Evolutionary conservation across 2,329 filamentous ascomycete genomes (phyloP).

Genomic region (Aspergillus neotritici): DNA sequence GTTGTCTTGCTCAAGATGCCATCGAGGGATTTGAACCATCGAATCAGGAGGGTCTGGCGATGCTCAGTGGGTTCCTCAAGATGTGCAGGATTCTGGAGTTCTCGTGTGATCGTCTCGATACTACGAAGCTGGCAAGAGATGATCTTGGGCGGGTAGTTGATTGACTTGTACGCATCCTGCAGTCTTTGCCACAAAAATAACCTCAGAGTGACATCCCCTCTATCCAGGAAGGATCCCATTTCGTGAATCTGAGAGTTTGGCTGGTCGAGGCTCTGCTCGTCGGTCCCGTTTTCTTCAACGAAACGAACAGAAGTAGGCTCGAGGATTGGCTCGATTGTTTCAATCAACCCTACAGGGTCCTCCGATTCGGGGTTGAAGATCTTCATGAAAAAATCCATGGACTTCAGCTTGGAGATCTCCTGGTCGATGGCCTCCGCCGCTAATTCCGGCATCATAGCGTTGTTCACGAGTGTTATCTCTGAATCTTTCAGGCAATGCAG

Average conservation of each 20-base stretch:
- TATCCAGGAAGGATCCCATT: conserved; percentile 77
- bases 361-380: conserved; percentile 79
- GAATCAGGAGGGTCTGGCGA: conserved; percentile 65
- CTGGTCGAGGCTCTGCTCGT: conserved; percentile 33
- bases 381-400: conserved; percentile 90
- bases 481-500: conserved; percentile 46
- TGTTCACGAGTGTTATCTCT: conserved; percentile 66
- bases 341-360: conserved; percentile 78
- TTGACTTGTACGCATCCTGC: conserved; percentile 79
- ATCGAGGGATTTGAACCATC: conserved; percentile 72
- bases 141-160: conserved; percentile 80
- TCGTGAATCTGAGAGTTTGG: conserved; percentile 58
- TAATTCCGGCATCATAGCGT: conserved; percentile 79
- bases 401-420: conserved; percentile 86
- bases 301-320: conserved; percentile 53
- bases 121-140: conserved; percentile 81
- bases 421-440: conserved; percentile 78
- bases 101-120: conserved; percentile 73
- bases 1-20: conserved; percentile 68
- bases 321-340: conserved; percentile 85
- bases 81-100: conserved; percentile 59
- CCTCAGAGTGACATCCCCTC: conserved; percentile 73
- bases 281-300: conserved; percentile 11
- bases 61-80: conserved; percentile 53
- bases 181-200: conserved; percentile 86